Percentiles rank a stretch among this genome's conserved stretches.
Evolutionary conservation across 2,329 filamentous ascomycete genomes (phyloP).

Genomic region (Aspergillus viridinutans): DNA sequence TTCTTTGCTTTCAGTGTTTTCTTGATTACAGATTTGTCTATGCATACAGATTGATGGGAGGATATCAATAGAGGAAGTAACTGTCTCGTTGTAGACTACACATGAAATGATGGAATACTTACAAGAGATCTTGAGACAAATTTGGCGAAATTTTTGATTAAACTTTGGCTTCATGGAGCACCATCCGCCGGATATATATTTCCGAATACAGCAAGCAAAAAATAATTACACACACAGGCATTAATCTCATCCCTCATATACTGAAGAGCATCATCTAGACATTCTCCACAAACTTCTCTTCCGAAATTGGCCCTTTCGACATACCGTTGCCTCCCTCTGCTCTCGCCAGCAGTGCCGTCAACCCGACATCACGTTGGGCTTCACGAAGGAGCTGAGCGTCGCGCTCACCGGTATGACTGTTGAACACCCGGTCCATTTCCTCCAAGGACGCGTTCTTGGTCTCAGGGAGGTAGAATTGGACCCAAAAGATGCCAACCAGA

Average conservation of each 20-base stretch:
- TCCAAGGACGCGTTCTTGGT: constrained; percentile 56
- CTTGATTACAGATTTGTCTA: too few relatives aligned
- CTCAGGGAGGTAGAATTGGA: constrained; percentile 45
- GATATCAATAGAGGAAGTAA: too few relatives aligned
- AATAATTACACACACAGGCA: neutral
- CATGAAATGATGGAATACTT: too few relatives aligned
- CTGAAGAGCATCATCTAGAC: neutral
- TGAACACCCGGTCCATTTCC: constrained; percentile 46
- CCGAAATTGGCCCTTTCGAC: neutral
- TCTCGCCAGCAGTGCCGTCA: constrained; percentile 18
- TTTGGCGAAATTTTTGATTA: neutral
- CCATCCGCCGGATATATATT: neutral
- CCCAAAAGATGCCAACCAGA: constrained; percentile 21
- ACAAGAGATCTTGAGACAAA: too few relatives aligned
- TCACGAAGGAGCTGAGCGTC: constrained; percentile 23
- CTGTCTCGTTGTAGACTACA: too few relatives aligned
- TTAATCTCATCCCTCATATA: neutral
- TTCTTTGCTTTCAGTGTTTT: too few relatives aligned
- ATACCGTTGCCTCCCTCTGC: neutral
- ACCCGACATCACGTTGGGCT: constrained; percentile 21
- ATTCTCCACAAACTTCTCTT: constrained; percentile 4
- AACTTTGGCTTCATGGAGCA: neutral
- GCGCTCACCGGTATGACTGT: constrained; percentile 23
- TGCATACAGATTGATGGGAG: too few relatives aligned
- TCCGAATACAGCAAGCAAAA: neutral